Evolutionary conservation across 345 rosid species (phyloP).

Genomic region (Geranium brycei): DNA sequence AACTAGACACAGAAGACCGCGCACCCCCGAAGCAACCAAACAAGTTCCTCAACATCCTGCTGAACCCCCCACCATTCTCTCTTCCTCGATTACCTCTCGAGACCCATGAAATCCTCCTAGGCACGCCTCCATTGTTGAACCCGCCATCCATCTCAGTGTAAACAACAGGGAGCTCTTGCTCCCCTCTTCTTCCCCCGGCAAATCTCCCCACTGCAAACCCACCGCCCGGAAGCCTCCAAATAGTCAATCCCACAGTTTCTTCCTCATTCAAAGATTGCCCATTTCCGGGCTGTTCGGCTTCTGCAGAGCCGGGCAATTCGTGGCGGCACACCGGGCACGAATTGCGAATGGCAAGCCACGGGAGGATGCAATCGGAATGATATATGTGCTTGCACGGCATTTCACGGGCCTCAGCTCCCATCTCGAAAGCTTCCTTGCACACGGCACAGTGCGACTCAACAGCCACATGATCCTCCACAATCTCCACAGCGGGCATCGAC

Average conservation of each 20-base stretch:
- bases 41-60: constrained; percentile 28
- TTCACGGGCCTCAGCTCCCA: constrained; percentile 59
- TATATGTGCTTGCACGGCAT: constrained; percentile 95
- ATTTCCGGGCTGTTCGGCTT: constrained; percentile 2
- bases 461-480: constrained; percentile 22
- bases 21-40: constrained; percentile 44
- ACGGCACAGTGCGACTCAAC: constrained; percentile 78
- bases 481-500: constrained; percentile 53
- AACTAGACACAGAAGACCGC: constrained; percentile 14
- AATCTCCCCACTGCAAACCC: constrained; percentile 94
- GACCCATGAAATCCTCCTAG: constrained; percentile 70
- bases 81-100: constrained; percentile 43
- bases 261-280: constrained; percentile 18
- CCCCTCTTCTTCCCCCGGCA: constrained; percentile 53
- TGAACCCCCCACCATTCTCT: constrained; percentile 46
- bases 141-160: constrained; percentile 91
- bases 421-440: constrained; percentile 65
- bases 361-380: constrained; percentile 81
- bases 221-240: constrained; percentile 91
- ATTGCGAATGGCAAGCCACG: constrained; percentile 76
- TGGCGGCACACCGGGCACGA: constrained; percentile 93
- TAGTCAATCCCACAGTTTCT: constrained; percentile 66
- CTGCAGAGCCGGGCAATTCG: constrained; percentile 33
- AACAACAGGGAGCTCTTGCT: constrained; percentile 68
- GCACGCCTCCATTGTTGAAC: constrained; percentile 44